Evolutionary conservation across 108 stramenopile species (phyloP).

Genomic region (Epithemia pelagica): DNA sequence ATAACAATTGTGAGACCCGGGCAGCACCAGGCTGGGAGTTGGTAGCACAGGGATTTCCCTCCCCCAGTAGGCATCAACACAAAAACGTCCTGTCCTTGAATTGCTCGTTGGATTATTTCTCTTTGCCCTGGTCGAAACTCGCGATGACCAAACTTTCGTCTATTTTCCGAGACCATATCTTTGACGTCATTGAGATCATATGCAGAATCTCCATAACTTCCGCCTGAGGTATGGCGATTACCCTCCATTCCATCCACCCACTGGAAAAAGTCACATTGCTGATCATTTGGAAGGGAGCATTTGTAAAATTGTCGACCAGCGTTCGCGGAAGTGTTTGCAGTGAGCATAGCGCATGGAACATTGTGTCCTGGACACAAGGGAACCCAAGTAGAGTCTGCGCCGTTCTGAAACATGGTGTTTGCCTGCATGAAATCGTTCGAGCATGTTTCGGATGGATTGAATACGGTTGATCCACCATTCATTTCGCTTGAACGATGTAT

Average conservation of each 20-base stretch:
- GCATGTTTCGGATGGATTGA: background rate
- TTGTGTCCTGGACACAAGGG: constrained; percentile 80
- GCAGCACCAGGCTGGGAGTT: constrained; percentile 94
- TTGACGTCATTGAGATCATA: constrained; percentile 17
- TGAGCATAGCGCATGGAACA: constrained; percentile 55
- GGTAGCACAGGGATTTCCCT: constrained; percentile 87
- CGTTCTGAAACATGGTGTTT: background rate
- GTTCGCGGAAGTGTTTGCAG: constrained; percentile 55
- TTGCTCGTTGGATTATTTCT: constrained; percentile 84
- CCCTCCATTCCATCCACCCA: constrained; percentile 77
- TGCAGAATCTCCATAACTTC: background rate
- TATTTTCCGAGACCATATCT: constrained; percentile 59
- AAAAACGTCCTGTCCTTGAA: constrained; percentile 90
- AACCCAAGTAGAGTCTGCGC: constrained; percentile 3
- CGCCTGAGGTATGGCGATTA: constrained; percentile 18
- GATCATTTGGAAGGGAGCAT: constrained; percentile 60
- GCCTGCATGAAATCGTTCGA: background rate
- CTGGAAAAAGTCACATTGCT: constrained; percentile 79
- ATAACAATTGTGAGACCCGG: constrained; percentile 92
- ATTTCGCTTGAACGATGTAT: background rate
- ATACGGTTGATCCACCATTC: background rate
- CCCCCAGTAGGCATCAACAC: constrained; percentile 99
- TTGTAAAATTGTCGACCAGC: constrained; percentile 80
- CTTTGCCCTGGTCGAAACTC: constrained; percentile 89
- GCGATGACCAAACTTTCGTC: constrained; percentile 78